Evolutionary conservation across 371 early-diverging fungal species (phyloP).

Genomic region (Haplosporangium sp.): DNA sequence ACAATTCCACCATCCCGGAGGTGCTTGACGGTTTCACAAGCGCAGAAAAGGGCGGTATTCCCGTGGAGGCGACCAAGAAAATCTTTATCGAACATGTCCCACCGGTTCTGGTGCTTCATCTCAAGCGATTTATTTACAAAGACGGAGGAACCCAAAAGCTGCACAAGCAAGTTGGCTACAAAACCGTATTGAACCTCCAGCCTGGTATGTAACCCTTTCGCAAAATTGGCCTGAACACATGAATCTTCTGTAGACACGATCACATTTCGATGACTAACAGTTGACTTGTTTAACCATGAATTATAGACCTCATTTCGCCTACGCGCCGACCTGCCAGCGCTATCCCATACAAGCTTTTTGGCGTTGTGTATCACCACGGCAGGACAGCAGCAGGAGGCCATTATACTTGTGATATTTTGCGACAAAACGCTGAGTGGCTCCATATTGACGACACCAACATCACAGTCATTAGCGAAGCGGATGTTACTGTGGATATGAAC

Average conservation of each 20-base stretch:
- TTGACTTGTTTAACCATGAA: too few species aligned
- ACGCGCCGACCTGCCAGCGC: slow-evolving; percentile 55
- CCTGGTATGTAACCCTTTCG: slow-evolving; percentile 56
- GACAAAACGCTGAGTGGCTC: slow-evolving; percentile 85
- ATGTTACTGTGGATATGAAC: slow-evolving; percentile 68
- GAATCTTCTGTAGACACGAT: not conserved
- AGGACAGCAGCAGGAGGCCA: slow-evolving; percentile 91
- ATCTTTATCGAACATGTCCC: slow-evolving; percentile 86
- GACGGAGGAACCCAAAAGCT: slow-evolving; percentile 87
- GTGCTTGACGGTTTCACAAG: slow-evolving; percentile 74
- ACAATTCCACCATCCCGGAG: slow-evolving; percentile 80
- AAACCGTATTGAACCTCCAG: slow-evolving; percentile 70
- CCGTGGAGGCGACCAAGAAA: slow-evolving; percentile 89
- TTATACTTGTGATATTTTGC: slow-evolving; percentile 93
- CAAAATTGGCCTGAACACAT: not conserved
- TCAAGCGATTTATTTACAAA: slow-evolving; percentile 93
- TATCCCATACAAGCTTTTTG: slow-evolving; percentile 68
- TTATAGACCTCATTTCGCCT: slow-evolving; percentile 72
- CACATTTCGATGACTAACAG: not conserved
- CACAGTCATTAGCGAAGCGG: slow-evolving; percentile 67
- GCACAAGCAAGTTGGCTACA: slow-evolving; percentile 85
- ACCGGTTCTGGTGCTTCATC: slow-evolving; percentile 91
- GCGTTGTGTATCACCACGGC: slow-evolving; percentile 97
- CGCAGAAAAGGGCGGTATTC: slow-evolving; percentile 45
- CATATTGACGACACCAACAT: slow-evolving; percentile 92